phyloP scores from a whole-genome alignment of 495 filamentous ascomycete species.

The Bryoglossum gracile region DNA sequence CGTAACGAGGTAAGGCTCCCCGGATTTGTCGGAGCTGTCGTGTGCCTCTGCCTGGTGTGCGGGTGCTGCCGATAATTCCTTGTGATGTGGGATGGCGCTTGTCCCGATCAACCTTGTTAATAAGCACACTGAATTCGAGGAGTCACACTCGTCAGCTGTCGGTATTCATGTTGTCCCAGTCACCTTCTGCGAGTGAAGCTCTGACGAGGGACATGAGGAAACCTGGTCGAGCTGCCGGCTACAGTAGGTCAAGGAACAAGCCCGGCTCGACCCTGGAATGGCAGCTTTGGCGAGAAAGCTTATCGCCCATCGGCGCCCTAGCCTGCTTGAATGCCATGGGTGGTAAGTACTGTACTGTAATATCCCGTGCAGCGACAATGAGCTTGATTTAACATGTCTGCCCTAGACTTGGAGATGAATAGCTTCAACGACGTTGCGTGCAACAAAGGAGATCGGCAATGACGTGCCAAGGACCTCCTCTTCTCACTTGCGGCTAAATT shows the following conservation, averaged over 20 bases:
- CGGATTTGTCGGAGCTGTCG: conserved; percentile 7
- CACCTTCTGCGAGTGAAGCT: too few relatives aligned
- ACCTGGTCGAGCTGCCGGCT: too few relatives aligned
- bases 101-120: too few relatives aligned
- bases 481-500: not conserved
- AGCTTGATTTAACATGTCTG: conserved; percentile 11
- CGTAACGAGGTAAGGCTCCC: not conserved
- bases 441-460: conserved; percentile 3
- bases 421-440: not conserved
- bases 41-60: conserved; percentile 17
- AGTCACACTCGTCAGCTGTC: too few relatives aligned
- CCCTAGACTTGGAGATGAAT: not conserved
- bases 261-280: not conserved
- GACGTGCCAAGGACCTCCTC: not conserved
- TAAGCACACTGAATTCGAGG: too few relatives aligned
- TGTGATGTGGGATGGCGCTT: too few relatives aligned
- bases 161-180: too few relatives aligned
- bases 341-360: not conserved
- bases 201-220: too few relatives aligned
- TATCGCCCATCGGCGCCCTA: too few relatives aligned
- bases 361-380: conserved; percentile 2
- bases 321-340: too few relatives aligned
- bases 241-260: not conserved
- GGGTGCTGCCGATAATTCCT: too few relatives aligned
- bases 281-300: not conserved